Conservation (phyloP, 352 stramenopile genomes). For the Globisporangium alternatum region DNA sequence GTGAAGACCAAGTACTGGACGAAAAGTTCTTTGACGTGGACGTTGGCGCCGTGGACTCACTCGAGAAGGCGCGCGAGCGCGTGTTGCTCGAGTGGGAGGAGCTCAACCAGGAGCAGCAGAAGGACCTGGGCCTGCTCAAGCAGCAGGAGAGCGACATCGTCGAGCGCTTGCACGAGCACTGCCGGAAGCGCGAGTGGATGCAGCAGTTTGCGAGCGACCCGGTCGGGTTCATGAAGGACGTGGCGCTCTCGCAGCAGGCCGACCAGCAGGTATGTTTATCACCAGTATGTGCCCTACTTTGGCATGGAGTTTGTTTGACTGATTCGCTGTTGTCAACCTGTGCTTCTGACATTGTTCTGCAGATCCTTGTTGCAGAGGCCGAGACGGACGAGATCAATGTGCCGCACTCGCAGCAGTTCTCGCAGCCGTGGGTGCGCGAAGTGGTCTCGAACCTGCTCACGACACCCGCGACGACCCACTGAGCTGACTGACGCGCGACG, state of each 20-base stretch:
- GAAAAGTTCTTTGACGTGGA: constrained; percentile 63
- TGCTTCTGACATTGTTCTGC: not conserved
- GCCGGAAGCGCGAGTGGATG: constrained; percentile 69
- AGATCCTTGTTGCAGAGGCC: constrained; percentile 57
- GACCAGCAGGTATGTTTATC: constrained; percentile 47
- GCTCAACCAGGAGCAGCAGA: constrained; percentile 61
- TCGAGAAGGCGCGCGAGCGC: constrained; percentile 34
- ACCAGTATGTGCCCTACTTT: not conserved
- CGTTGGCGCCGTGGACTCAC: constrained; percentile 46
- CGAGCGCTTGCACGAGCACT: constrained; percentile 43
- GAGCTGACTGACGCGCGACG: not conserved
- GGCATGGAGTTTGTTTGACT: constrained; percentile 1
- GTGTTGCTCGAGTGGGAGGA: constrained; percentile 57
- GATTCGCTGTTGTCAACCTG: not conserved
- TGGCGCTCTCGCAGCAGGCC: constrained; percentile 52
- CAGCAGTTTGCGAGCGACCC: constrained; percentile 60
- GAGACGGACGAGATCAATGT: constrained; percentile 64
- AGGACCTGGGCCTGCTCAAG: constrained; percentile 56
- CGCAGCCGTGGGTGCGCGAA: constrained; percentile 69
- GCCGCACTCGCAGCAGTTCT: constrained; percentile 58
- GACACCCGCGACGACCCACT: constrained; percentile 18
- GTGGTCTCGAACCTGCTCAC: constrained; percentile 36
- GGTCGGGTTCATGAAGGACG: constrained; percentile 57
- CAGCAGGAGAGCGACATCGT: constrained; percentile 55
- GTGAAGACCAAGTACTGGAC: constrained; percentile 30